phyloP scores from a whole-genome alignment of 2,329 filamentous ascomycete genomes.

The Cladosporium halotolerans region DNA sequence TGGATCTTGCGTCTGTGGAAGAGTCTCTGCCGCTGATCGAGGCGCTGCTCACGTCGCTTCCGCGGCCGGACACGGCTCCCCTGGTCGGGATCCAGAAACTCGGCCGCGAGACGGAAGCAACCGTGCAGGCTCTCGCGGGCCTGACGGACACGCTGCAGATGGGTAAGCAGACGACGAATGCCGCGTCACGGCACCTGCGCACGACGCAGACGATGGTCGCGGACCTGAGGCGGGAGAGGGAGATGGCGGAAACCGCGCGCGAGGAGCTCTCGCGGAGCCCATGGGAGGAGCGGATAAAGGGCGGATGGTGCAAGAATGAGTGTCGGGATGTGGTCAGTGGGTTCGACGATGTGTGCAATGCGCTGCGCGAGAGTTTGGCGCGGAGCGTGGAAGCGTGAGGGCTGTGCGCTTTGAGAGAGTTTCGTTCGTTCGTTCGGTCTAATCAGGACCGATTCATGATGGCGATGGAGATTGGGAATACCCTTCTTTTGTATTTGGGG shows the following conservation, averaged over 20 bases:
- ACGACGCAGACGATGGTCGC: conserved; percentile 78
- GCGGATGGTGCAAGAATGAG: conserved; percentile 73
- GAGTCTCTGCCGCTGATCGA: conserved; percentile 62
- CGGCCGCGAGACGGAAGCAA: conserved; percentile 60
- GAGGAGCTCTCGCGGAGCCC: conserved; percentile 68
- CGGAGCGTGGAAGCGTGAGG: conserved; percentile 6
- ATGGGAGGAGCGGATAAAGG: conserved; percentile 73
- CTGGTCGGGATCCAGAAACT: conserved; percentile 63
- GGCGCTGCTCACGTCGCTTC: conserved; percentile 60
- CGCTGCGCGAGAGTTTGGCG: conserved; percentile 55
- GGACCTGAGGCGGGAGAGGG: conserved; percentile 77
- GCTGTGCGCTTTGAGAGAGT: background rate
- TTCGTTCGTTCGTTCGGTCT: no score
- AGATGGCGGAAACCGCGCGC: conserved; percentile 74
- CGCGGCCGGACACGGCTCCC: conserved; percentile 57
- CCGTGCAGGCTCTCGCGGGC: conserved; percentile 73
- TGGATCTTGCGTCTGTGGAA: conserved; percentile 61
- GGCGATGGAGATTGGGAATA: no score
- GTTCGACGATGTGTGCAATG: conserved; percentile 84
- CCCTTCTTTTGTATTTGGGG: no score
- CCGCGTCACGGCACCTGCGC: conserved; percentile 71
- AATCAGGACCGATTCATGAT: no score
- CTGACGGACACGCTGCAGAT: conserved; percentile 91
- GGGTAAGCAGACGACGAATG: conserved; percentile 79
- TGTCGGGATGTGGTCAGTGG: conserved; percentile 85